Conservation (phyloP, 768 basidiomycete species). For the Amanita rubescens region DNA sequence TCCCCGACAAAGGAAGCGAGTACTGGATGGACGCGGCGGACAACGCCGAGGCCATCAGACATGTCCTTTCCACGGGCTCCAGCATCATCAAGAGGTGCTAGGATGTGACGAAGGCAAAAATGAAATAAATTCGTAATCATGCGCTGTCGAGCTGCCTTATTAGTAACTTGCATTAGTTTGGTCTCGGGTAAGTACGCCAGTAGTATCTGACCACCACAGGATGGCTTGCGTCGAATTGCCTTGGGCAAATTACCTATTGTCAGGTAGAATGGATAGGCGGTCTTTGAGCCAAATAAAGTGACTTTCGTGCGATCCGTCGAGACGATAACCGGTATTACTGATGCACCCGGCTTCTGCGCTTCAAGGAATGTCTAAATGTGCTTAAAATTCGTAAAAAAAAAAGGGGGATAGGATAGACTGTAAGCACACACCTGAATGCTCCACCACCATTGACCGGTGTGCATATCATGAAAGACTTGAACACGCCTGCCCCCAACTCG, state of each 20-base stretch:
- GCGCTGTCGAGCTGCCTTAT: constrained; percentile 18
- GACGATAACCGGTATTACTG: constrained; percentile 30
- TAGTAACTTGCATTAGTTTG: constrained; percentile 24
- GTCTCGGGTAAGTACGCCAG: constrained; percentile 35
- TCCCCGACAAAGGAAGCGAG: constrained; percentile 1
- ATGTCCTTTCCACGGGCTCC: too few species aligned
- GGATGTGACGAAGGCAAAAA: constrained; percentile 17
- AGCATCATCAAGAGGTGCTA: too few species aligned
- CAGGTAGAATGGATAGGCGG: constrained; percentile 35
- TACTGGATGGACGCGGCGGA: background rate
- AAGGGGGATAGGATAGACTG: too few species aligned
- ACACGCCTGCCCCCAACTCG: background rate
- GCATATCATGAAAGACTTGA: constrained; percentile 22
- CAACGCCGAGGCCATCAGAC: too few species aligned
- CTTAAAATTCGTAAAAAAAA: too few species aligned
- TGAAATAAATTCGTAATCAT: constrained; percentile 30
- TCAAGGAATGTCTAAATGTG: too few species aligned
- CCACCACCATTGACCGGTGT: constrained; percentile 42
- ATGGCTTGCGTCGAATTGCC: constrained; percentile 22
- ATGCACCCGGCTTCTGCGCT: constrained; percentile 14
- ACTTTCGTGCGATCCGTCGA: constrained; percentile 35
- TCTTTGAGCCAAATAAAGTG: constrained; percentile 28
- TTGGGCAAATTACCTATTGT: constrained; percentile 34
- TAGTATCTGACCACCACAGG: constrained; percentile 24
- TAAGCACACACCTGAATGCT: constrained; percentile 32